These are phyloP conservation scores for Oemleria cerasiformis DNA, from an alignment of 306 rosid species.

Conservation along the genomic window DNA sequence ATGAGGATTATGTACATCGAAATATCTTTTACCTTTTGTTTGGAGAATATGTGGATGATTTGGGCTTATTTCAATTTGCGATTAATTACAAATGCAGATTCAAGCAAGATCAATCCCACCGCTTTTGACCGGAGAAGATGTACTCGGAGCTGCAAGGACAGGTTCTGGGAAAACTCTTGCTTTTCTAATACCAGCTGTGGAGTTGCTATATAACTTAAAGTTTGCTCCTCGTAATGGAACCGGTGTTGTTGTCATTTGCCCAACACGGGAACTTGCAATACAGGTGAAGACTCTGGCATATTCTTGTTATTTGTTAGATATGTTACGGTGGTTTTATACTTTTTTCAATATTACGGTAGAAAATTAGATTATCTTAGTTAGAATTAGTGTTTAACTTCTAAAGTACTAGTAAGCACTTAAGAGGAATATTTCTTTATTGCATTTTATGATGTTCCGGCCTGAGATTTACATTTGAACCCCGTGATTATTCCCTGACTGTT, in stretches of 20 bases:
- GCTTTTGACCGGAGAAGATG: slow-evolving; percentile 67
- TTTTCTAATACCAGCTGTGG: slow-evolving; percentile 84
- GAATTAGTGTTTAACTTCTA: background rate
- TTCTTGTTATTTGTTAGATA: background rate
- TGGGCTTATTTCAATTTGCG: slow-evolving; percentile 3
- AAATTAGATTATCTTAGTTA: background rate
- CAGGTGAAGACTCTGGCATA: slow-evolving; percentile 50
- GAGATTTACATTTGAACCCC: background rate
- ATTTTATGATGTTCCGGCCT: background rate
- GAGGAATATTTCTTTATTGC: background rate
- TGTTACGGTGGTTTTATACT: too few species aligned
- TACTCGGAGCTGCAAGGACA: slow-evolving; percentile 96
- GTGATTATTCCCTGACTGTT: slow-evolving; percentile 9
- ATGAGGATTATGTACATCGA: background rate
- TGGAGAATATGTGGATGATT: background rate
- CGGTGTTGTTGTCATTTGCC: slow-evolving; percentile 84
- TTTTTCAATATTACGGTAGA: background rate
- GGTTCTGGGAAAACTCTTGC: slow-evolving; percentile 98
- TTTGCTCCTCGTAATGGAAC: slow-evolving; percentile 76
- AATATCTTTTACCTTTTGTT: background rate
- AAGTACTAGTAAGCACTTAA: background rate
- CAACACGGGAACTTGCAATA: slow-evolving; percentile 93
- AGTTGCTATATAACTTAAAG: slow-evolving; percentile 48
- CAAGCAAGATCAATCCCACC: slow-evolving; percentile 76
- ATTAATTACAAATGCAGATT: slow-evolving; percentile 50